Conservation (phyloP, 2,329 filamentous ascomycete genomes). For the Colletotrichum noveboracense region DNA sequence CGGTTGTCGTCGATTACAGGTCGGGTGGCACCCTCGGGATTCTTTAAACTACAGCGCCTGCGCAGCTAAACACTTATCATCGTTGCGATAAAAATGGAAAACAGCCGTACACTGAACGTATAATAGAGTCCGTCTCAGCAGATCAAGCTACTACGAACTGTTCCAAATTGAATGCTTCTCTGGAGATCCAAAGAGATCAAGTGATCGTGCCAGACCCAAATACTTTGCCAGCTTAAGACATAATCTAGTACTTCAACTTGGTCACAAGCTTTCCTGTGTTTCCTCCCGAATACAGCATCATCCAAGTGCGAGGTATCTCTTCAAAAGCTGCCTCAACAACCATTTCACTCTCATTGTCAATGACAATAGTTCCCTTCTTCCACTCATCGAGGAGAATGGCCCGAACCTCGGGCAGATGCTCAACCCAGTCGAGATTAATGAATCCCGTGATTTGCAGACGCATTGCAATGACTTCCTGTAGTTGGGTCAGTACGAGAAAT, state of each 20-base stretch:
- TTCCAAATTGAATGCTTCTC: background rate
- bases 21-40: accelerated
- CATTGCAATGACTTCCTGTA: background rate
- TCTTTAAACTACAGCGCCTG: accelerated
- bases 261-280: background rate
- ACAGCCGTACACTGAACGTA: accelerated
- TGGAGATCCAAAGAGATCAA: background rate
- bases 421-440: background rate
- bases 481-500: background rate
- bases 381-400: background rate
- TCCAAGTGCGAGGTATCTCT: background rate
- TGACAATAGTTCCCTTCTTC: background rate
- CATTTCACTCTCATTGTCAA: background rate
- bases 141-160: accelerated
- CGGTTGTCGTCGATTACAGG: accelerated
- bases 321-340: background rate
- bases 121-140: background rate
- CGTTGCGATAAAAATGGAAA: background rate
- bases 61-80: accelerated
- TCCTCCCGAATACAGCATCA: background rate
- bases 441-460: background rate
- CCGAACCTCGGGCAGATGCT: background rate
- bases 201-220: background rate
- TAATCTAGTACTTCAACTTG: background rate
- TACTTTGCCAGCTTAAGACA: background rate